Evolutionary conservation across 2,329 filamentous ascomycete genomes (phyloP).

Genomic region (Rachicladosporium sp.): DNA sequence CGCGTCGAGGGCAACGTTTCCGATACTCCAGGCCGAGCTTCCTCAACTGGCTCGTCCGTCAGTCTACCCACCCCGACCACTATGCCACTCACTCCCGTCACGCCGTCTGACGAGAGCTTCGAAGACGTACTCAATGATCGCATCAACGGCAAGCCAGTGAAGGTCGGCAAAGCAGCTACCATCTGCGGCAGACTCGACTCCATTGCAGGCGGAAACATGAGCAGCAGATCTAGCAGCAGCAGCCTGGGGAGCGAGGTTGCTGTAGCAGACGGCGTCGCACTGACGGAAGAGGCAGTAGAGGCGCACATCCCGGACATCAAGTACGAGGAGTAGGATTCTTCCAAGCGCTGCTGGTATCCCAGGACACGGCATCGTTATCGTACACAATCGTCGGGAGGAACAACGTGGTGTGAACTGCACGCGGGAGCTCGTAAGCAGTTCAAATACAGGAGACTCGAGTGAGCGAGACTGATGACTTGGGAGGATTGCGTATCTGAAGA

Average conservation of each 20-base stretch:
- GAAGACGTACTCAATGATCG: slow-evolving; percentile 7
- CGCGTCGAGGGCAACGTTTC: slow-evolving; percentile 8
- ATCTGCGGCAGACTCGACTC: slow-evolving; percentile 8
- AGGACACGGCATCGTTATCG: too few species aligned
- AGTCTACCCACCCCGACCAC: slow-evolving; percentile 17
- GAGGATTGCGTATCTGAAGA: too few species aligned
- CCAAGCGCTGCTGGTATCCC: not conserved
- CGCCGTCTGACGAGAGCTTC: slow-evolving; percentile 8
- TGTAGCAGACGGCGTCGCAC: slow-evolving; percentile 41
- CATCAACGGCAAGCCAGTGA: slow-evolving; percentile 5
- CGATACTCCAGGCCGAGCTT: slow-evolving; percentile 15
- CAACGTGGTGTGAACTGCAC: too few species aligned
- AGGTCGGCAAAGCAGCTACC: slow-evolving; percentile 9
- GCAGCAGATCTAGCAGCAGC: slow-evolving; percentile 9
- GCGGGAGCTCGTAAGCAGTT: too few species aligned
- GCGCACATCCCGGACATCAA: slow-evolving; percentile 28
- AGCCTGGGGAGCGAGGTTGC: slow-evolving; percentile 28
- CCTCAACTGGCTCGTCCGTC: slow-evolving; percentile 20
- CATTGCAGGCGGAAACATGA: slow-evolving; percentile 1
- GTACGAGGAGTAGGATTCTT: slow-evolving; percentile 3
- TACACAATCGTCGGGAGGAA: too few species aligned
- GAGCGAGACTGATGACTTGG: too few species aligned
- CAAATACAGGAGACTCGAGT: too few species aligned
- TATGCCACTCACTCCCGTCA: slow-evolving; percentile 9
- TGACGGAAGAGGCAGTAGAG: slow-evolving; percentile 45